These are phyloP conservation scores for rapeseed (Brassica napus) DNA, from an alignment of 345 rosid genomes.

Conservation along the genomic window Da-Ae NC_063440.1:2411501-2412000, in stretches of 20 bases:
- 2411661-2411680: neutral
- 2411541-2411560: neutral
- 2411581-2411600: neutral
- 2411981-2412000: neutral
- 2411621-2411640: neutral
- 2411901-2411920: neutral
- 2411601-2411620: neutral
- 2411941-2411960: no score
- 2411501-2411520: conserved; percentile 28
- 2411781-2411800: neutral
- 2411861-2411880: neutral
- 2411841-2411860: neutral
- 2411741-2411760: neutral
- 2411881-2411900: neutral
- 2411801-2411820: neutral
- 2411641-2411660: neutral
- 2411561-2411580: neutral
- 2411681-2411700: neutral
- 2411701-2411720: neutral
- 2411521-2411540: neutral
- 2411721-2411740: neutral
- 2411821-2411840: neutral
- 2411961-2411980: no score
- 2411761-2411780: neutral
- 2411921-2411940: no score